Evolutionary conservation across 169 alveolate genomes (phyloP).

Genomic region (Eimeria sp.): DNA sequence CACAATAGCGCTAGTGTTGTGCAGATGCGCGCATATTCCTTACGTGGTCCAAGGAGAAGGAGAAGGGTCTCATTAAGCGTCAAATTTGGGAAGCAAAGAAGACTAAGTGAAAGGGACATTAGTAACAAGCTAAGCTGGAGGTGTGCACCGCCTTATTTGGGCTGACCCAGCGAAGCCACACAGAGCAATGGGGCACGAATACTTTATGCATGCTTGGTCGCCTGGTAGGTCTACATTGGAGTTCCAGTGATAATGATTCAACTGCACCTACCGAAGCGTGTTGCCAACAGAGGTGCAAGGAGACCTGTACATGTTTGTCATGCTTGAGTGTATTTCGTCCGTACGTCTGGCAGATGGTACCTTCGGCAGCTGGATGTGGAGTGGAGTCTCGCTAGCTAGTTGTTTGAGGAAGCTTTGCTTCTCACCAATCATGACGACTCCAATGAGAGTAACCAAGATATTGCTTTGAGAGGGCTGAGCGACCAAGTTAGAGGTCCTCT

Average conservation of each 20-base stretch:
- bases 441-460: conserved; percentile 45
- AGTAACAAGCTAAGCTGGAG: background rate
- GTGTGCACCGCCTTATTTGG: background rate
- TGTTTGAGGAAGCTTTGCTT: background rate
- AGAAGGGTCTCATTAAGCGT: conserved; percentile 48
- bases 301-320: background rate
- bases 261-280: conserved; percentile 37
- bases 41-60: conserved; percentile 74
- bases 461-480: conserved; percentile 79
- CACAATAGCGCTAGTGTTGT: background rate
- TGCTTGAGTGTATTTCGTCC: background rate
- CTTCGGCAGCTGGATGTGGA: conserved; percentile 65
- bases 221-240: conserved; percentile 2
- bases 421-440: conserved; percentile 74
- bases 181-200: conserved; percentile 70
- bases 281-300: conserved; percentile 56
- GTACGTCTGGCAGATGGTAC: background rate
- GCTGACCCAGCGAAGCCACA: conserved; percentile 69
- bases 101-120: background rate
- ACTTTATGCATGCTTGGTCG: conserved; percentile 69
- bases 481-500: background rate
- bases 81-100: conserved; percentile 41
- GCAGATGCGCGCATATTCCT: background rate
- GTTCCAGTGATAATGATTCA: background rate
- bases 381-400: background rate